Conservation (phyloP, 106 monocot genomes). For the Allium cepa region DNA sequence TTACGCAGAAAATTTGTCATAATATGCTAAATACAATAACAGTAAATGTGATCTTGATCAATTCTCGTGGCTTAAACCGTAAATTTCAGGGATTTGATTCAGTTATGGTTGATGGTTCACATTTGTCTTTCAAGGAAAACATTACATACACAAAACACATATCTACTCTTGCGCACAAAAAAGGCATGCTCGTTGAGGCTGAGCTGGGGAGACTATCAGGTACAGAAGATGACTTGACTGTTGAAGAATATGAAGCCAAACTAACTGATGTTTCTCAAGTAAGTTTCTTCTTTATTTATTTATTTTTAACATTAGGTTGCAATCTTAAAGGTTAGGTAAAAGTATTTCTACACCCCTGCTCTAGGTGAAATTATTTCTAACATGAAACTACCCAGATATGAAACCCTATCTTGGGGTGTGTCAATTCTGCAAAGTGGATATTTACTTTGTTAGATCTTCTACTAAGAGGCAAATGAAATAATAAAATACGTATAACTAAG, state of each 20-base stretch:
- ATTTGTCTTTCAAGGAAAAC: conserved; percentile 65
- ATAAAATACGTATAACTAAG: too few relatives aligned
- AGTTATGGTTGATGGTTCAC: conserved; percentile 93
- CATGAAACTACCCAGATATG: too few relatives aligned
- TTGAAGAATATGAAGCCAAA: conserved; percentile 90
- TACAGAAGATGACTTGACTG: conserved; percentile 84
- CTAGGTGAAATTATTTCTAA: too few relatives aligned
- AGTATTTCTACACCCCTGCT: too few relatives aligned
- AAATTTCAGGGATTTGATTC: conserved; percentile 83
- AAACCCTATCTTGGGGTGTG: too few relatives aligned
- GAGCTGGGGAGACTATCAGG: conserved; percentile 93
- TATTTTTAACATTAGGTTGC: not conserved
- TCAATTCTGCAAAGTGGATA: not conserved
- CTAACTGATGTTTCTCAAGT: conserved; percentile 80
- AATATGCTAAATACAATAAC: too few relatives aligned
- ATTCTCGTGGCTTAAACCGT: not conserved
- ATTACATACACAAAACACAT: conserved; percentile 62
- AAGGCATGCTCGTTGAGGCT: conserved; percentile 77
- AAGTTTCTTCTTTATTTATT: conserved; percentile 3
- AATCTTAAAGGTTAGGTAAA: not conserved
- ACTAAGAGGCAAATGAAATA: too few relatives aligned
- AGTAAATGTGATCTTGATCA: too few relatives aligned
- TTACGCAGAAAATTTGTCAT: not conserved
- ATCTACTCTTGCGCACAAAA: conserved; percentile 54
- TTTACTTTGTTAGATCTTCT: too few relatives aligned